These are phyloP conservation scores for Paraconiothyrium sp. DNA, from an alignment of 2,329 filamentous ascomycete genomes.

Conservation along the genomic window DNA sequence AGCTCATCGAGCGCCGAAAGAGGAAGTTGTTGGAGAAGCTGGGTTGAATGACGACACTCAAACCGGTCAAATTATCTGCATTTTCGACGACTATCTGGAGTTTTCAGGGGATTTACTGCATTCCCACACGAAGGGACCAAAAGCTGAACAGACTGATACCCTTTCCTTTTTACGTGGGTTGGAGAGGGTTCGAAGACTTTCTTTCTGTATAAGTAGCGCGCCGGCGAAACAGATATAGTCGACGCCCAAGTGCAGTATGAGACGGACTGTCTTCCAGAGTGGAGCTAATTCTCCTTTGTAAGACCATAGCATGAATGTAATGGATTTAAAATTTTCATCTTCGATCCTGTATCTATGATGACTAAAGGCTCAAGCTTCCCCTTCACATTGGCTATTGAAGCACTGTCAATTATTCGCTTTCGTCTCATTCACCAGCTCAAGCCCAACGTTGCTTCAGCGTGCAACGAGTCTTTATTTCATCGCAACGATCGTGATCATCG, in stretches of 20 bases:
- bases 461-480: not conserved
- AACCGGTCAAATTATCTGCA: not conserved
- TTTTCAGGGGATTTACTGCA: not conserved
- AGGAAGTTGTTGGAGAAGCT: slow-evolving; percentile 86
- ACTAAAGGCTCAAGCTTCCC: not conserved
- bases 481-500: slow-evolving; percentile 9
- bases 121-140: not conserved
- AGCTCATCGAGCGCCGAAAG: slow-evolving; percentile 86
- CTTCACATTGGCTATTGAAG: no score
- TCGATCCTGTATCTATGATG: not conserved
- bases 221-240: not conserved
- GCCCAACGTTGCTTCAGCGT: not conserved
- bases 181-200: slow-evolving; percentile 1
- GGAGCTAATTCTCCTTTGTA: slow-evolving; percentile 14
- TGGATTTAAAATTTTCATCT: not conserved
- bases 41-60: slow-evolving; percentile 31
- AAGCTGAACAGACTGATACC: slow-evolving; percentile 29
- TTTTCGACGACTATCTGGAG: slow-evolving; percentile 6
- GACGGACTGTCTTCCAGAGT: not conserved
- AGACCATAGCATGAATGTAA: slow-evolving; percentile 17
- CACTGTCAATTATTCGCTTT: no score
- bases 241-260: not conserved
- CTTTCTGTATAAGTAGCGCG: not conserved
- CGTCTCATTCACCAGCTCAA: no score
- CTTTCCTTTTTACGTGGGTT: slow-evolving; percentile 13